A percentile compares a stretch with the other conserved stretches of the same genome.
Evolutionary conservation across 257 asterid genomes (phyloP).

Genomic region (Petunia axillaris): DNA sequence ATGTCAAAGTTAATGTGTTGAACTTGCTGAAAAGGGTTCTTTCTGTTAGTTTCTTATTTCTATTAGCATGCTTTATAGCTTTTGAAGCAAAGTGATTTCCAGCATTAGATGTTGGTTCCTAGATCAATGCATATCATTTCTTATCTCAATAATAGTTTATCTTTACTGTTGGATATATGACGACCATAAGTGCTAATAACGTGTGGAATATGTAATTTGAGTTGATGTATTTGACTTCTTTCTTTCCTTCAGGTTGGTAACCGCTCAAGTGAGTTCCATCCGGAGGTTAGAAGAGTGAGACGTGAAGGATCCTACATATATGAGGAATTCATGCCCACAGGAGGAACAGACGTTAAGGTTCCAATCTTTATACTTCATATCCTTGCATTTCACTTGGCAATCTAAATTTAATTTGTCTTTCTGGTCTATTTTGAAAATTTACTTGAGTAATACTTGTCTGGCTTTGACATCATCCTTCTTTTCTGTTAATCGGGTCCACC

Average conservation of each 20-base stretch:
- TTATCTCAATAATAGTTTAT: constrained; percentile 4
- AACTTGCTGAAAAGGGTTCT: not conserved
- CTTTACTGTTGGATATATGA: not conserved
- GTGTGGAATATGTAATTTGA: not conserved
- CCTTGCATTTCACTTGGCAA: not conserved
- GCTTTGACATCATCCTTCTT: constrained; percentile 2
- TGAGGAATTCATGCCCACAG: constrained; percentile 99
- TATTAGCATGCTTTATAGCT: not conserved
- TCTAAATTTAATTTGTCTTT: not conserved
- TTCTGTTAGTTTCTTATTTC: not conserved
- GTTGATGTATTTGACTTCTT: constrained; percentile 25
- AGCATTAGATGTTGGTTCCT: constrained; percentile 15
- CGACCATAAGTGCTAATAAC: not conserved
- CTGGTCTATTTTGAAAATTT: constrained; percentile 2
- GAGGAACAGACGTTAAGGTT: constrained; percentile 99
- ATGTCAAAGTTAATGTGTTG: too few relatives aligned
- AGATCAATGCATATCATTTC: not conserved
- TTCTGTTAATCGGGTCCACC: not conserved
- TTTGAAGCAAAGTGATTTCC: not conserved
- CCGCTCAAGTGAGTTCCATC: constrained; percentile 98
- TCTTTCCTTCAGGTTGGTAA: constrained; percentile 80
- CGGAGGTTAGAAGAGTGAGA: constrained; percentile 94
- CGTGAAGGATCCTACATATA: constrained; percentile 99
- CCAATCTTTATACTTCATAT: constrained; percentile 22
- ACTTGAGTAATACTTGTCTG: not conserved